Base-by-base conservation (phyloP, 2,329 filamentous ascomycete genomes). In the Grosmannia clavigera region DNA sequence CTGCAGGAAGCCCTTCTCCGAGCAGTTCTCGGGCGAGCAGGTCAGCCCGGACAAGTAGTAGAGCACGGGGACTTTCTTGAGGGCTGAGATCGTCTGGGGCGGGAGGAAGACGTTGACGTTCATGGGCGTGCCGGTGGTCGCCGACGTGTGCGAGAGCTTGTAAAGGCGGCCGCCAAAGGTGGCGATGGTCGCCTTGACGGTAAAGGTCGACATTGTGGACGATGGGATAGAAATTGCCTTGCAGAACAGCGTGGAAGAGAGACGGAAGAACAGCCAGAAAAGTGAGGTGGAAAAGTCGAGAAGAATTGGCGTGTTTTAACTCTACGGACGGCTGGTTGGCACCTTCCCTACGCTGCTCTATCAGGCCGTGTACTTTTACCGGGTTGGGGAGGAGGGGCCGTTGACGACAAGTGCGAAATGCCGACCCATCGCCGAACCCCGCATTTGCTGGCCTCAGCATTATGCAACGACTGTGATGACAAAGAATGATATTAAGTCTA, bases 41-140 rank as follows among this genome's bases (percentile, higher is more conserved):
- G 94, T 97, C 63, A 99, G 79, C 58, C 94, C 94, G 16, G 92
- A 92, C 61, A 99, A 85, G 75, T 92, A 99, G 76, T 96, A 85
- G 61, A 99, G 82, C 35, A 97, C 83, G 29, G 94, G 94, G 2
- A 90, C 84, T 68, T 87, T 88, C 60, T 78, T 73, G 50, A 80
- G 76, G 1, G 73, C 59, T 19, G 73, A 67, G 64, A 80, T 74
- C 60, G 88, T 83, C 68, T 85, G 79, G 2, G 89, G 84, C 29
- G 94, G 94, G 3, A 99, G 81, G 78, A 89, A 99, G 68, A 99
- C 81, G 76, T 95, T 95, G 70, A 97, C 83, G 71, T 83, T 84
- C 92, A 97, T 99, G 68, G 91, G 85, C 66, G 90, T 96, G 67
- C 83, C 84, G 61, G 90, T 95, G 63, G 83, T 81, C 65, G 81